Evolutionary conservation across 352 stramenopile genomes (phyloP).

Genomic region (Sclerospora graminicola): DNA sequence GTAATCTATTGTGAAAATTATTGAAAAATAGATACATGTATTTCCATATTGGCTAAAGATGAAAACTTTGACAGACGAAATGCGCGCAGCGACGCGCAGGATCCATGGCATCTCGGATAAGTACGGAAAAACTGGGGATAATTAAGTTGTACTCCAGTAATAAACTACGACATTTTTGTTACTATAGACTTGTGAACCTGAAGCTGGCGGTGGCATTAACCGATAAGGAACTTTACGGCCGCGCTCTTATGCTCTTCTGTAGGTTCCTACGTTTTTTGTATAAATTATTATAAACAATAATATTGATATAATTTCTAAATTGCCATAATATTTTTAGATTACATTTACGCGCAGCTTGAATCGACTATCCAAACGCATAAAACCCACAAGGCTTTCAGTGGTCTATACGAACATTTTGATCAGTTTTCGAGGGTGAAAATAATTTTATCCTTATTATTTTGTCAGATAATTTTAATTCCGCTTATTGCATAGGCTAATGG

Average conservation of each 20-base stretch:
- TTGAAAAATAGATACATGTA: too few species aligned
- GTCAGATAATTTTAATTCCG: slow-evolving; percentile 1
- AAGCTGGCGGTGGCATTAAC: slow-evolving; percentile 61
- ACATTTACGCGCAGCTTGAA: slow-evolving; percentile 57
- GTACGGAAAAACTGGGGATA: slow-evolving; percentile 10
- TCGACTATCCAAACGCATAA: slow-evolving; percentile 34
- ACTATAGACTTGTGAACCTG: slow-evolving; percentile 43
- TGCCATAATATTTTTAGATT: slow-evolving; percentile 25
- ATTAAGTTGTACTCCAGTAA: too few species aligned
- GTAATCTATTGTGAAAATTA: too few species aligned
- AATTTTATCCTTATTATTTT: too few species aligned
- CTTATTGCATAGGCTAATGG: slow-evolving; percentile 36
- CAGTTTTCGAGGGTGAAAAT: slow-evolving; percentile 32
- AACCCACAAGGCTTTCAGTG: slow-evolving; percentile 29
- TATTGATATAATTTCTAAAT: neutral
- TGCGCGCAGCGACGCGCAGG: slow-evolving; percentile 36
- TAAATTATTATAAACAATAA: neutral
- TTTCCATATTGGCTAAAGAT: neutral
- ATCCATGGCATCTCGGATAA: slow-evolving; percentile 47
- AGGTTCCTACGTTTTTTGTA: slow-evolving; percentile 11
- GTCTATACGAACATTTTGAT: slow-evolving; percentile 28
- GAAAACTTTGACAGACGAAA: slow-evolving; percentile 30
- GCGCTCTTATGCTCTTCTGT: slow-evolving; percentile 63
- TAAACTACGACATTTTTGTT: neutral
- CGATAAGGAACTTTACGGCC: slow-evolving; percentile 54